Conservation (phyloP, 495 filamentous ascomycete species). For the Mycothermus thermophilus region DNA sequence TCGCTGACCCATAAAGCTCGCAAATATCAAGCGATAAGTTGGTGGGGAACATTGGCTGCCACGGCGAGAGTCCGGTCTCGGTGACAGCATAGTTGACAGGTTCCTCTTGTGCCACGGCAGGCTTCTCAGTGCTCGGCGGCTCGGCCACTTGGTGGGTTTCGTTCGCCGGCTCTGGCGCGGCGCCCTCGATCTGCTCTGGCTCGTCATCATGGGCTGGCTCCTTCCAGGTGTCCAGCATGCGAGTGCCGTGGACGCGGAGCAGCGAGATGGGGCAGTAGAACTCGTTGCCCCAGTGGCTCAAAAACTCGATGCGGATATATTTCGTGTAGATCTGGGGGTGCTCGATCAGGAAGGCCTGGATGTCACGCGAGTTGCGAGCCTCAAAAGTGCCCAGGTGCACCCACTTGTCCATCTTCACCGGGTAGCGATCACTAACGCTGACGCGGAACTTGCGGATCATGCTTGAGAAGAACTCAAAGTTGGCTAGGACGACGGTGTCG, state of each 20-base stretch:
- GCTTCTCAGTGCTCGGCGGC: neutral
- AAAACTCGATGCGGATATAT: slow-evolving; percentile 80
- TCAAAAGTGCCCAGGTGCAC: slow-evolving; percentile 77
- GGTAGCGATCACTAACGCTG: slow-evolving; percentile 84
- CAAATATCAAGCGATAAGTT: slow-evolving; percentile 10
- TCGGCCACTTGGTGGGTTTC: slow-evolving; percentile 19
- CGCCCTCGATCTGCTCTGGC: slow-evolving; percentile 25
- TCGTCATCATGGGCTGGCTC: slow-evolving; percentile 36
- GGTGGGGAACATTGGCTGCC: slow-evolving; percentile 13
- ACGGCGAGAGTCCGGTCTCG: slow-evolving; percentile 17
- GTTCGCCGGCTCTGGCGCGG: slow-evolving; percentile 10
- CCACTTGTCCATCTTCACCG: slow-evolving; percentile 86
- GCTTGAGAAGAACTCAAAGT: slow-evolving; percentile 97
- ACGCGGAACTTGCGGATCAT: slow-evolving; percentile 85
- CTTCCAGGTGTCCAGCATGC: slow-evolving; percentile 89
- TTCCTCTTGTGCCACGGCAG: slow-evolving; percentile 6
- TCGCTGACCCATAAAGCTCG: slow-evolving; percentile 15
- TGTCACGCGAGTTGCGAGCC: slow-evolving; percentile 78
- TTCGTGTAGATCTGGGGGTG: slow-evolving; percentile 92
- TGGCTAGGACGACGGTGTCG: slow-evolving; percentile 89
- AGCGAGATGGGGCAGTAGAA: slow-evolving; percentile 91
- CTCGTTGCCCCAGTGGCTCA: slow-evolving; percentile 89
- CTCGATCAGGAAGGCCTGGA: slow-evolving; percentile 85
- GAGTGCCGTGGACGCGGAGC: slow-evolving; percentile 82
- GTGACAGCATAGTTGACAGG: neutral